Conservation (phyloP, 495 filamentous ascomycete genomes). For the Xylona heveae region DNA sequence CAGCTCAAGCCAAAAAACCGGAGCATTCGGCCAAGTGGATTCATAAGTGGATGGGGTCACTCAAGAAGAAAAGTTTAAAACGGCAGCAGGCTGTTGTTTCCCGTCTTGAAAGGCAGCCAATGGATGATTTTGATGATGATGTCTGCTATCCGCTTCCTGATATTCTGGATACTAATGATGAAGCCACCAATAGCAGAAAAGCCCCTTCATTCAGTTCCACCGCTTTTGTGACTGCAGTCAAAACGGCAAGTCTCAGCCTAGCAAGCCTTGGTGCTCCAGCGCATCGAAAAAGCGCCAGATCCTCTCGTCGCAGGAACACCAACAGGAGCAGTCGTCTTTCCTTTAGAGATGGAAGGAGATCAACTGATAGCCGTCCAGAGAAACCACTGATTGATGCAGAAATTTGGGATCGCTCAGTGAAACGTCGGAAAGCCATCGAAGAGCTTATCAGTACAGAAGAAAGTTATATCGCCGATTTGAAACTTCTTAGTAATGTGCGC, state of each 20-base stretch:
- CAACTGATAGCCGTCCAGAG: slow-evolving; percentile 40
- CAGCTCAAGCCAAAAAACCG: too few relatives aligned
- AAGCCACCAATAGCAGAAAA: slow-evolving; percentile 23
- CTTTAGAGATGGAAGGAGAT: too few relatives aligned
- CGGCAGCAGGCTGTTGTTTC: too few relatives aligned
- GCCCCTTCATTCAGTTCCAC: slow-evolving; percentile 51
- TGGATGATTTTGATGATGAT: too few relatives aligned
- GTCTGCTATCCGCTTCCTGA: too few relatives aligned
- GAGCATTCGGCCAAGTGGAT: too few relatives aligned
- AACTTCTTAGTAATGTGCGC: slow-evolving; percentile 58
- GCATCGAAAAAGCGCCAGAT: slow-evolving; percentile 32
- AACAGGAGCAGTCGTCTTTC: slow-evolving; percentile 35
- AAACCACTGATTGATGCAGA: slow-evolving; percentile 41
- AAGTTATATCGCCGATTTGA: slow-evolving; percentile 70
- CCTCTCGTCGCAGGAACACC: slow-evolving; percentile 40
- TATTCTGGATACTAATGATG: not conserved
- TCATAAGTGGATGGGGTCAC: not conserved
- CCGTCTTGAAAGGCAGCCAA: too few relatives aligned
- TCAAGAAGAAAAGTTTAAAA: not conserved
- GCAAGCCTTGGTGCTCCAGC: slow-evolving; percentile 32
- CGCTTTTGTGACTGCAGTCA: slow-evolving; percentile 50
- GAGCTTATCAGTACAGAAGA: slow-evolving; percentile 75
- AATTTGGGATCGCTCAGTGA: slow-evolving; percentile 45
- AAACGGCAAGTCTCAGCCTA: slow-evolving; percentile 53
- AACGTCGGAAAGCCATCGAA: slow-evolving; percentile 56